Evolutionary conservation across 1,139 yeast species (phyloP).

Genomic region (Magnusiomyces ingens): DNA sequence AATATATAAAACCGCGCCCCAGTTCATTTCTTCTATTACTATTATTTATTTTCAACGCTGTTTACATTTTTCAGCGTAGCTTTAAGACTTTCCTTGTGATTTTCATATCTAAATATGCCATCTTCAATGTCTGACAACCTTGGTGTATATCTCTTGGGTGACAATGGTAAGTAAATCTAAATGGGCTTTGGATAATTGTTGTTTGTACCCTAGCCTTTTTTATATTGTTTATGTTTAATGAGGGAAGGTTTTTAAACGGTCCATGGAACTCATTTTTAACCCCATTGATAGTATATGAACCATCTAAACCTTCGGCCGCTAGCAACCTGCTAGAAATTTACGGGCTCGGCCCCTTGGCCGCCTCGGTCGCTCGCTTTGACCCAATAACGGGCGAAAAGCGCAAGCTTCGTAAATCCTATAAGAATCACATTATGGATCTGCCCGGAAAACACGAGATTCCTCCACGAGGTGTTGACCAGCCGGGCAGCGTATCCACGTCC

Average conservation of each 20-base stretch:
- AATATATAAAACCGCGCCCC: no score
- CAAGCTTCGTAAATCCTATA: constrained; percentile 86
- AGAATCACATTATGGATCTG: constrained; percentile 79
- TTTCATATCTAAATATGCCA: constrained; percentile 10
- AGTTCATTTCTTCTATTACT: no score
- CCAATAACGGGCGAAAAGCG: constrained; percentile 87
- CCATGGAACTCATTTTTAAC: constrained; percentile 6
- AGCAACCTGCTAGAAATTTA: constrained; percentile 65
- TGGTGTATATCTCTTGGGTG: constrained; percentile 13
- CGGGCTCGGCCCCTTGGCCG: constrained; percentile 60
- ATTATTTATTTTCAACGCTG: no score
- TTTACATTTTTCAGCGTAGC: no score
- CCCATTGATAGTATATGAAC: constrained; percentile 16
- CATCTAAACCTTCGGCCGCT: constrained; percentile 54
- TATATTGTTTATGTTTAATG: background rate
- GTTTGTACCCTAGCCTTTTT: background rate
- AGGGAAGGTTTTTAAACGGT: constrained; percentile 1
- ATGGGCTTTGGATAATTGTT: background rate
- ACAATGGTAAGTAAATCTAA: constrained; percentile 11
- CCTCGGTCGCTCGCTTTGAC: constrained; percentile 79
- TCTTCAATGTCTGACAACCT: constrained; percentile 15
- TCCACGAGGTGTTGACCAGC: constrained; percentile 35
- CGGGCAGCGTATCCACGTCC: constrained; percentile 16
- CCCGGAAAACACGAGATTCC: constrained; percentile 66
- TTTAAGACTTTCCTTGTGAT: no score